Evolutionary conservation across 345 rosid genomes (phyloP), one percentile per base, ranked within the genome.

Genomic region (Brassica nigra): DNA sequence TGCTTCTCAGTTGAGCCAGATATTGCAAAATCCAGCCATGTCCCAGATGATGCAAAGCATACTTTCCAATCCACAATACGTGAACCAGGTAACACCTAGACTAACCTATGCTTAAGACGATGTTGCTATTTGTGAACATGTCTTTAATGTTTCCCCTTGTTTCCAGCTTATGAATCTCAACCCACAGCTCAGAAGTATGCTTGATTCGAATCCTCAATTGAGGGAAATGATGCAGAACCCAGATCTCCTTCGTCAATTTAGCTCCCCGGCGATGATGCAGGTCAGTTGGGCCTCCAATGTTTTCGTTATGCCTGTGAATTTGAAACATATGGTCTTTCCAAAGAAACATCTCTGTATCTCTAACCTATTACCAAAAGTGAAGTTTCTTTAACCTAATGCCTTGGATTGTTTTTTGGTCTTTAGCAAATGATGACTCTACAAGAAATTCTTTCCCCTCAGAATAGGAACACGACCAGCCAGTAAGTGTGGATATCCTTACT

Each of bases 141-240:
- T 47, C 8, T 71, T 44, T n/a, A 16, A 74, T 64, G 33, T 34
- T 67, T 49, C 18, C 57, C 12, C 31, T 78, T 72, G 6, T 76
- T 78, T 75, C 64, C 80, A 89, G 93, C 84, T 92, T 29, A 70
- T 87, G 37, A 86, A 66, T 73, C 80, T 85, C 72, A 85, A 87
- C 77, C 90, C 92, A 59, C 92, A 89, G 79, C 85, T 89, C 69
- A 86, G 86, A 57, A 75, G 78, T 49, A 76, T 89, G 87, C 76
- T 89, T 74, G 92, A 90, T 83, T 67, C 80, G 75, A 90, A 89
- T 82, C 87, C 93, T 75, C 97, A 90, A 76, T 28, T 90, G 84
- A 87, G 95, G 81, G 97, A 92, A 75, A 92, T 90, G 90, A 84
- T 89, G 95, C 97, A 92, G 85, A 92, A 90, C 73, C 95, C 93